Conservation (phyloP, 441 rosid species). For the Gossypium laxum region DNA sequence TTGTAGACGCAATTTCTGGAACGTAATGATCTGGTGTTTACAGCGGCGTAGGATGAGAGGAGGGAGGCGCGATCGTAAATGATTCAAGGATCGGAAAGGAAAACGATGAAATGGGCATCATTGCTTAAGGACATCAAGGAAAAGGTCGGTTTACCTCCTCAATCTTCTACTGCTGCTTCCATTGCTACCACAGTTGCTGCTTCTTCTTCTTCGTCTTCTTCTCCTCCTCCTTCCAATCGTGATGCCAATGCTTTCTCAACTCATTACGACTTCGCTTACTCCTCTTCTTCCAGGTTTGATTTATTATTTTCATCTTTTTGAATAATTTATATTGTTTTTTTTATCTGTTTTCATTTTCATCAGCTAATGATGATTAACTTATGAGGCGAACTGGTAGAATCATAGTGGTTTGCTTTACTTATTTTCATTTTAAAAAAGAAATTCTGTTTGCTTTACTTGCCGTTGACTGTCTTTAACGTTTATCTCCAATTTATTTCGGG, state of each 20-base stretch:
- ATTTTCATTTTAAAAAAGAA: conserved; percentile 6
- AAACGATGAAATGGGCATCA: conserved; percentile 72
- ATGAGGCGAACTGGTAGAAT: conserved; percentile 2
- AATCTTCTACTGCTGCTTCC: conserved; percentile 40
- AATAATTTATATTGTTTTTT: background rate
- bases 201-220: conserved; percentile 11
- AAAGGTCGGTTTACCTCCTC: conserved; percentile 95
- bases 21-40: conserved; percentile 46
- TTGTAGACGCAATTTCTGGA: conserved; percentile 34
- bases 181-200: conserved; percentile 25
- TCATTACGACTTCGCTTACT: conserved; percentile 26
- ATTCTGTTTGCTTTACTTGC: background rate
- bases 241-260: conserved; percentile 32
- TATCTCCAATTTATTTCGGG: conserved; percentile 18
- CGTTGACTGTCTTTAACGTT: conserved; percentile 23
- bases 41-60: conserved; percentile 42
- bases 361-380: conserved; percentile 2
- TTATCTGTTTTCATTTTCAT: background rate
- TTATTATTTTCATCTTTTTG: background rate
- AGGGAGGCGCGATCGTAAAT: conserved; percentile 11
- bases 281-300: conserved; percentile 61
- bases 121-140: conserved; percentile 88
- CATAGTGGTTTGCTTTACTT: conserved; percentile 8
- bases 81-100: conserved; percentile 29
- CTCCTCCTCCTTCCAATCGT: conserved; percentile 23